phyloP scores from a whole-genome alignment of 148 eudicot species.

The Chenopodium album region DNA sequence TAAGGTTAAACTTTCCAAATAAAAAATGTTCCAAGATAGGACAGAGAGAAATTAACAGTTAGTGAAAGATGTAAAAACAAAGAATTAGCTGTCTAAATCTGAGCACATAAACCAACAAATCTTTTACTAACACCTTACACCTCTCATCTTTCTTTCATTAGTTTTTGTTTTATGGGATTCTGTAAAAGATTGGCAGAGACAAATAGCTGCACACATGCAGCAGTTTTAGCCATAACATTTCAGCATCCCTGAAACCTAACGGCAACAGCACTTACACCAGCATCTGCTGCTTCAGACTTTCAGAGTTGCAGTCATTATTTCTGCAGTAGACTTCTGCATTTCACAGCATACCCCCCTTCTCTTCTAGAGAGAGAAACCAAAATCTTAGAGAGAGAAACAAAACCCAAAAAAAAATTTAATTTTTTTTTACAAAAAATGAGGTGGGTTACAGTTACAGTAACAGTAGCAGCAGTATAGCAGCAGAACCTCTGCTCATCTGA shows the following conservation, averaged over 20 bases:
- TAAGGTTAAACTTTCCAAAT: too few species aligned
- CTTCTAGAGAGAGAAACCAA: constrained; percentile 15
- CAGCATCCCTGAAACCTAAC: constrained; percentile 33
- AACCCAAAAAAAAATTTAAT: background rate
- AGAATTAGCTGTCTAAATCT: constrained; percentile 19
- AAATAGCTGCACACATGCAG: constrained; percentile 59
- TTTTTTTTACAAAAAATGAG: background rate
- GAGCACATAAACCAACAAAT: constrained; percentile 19
- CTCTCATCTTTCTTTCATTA: background rate
- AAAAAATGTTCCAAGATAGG: background rate
- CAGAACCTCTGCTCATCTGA: constrained; percentile 43
- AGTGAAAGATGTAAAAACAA: background rate
- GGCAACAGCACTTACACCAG: background rate
- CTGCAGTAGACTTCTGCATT: constrained; percentile 15
- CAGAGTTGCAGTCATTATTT: constrained; percentile 48
- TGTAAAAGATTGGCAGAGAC: constrained; percentile 66
- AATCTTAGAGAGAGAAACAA: constrained; percentile 18
- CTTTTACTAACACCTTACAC: background rate
- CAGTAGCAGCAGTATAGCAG: constrained; percentile 17
- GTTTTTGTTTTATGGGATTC: constrained; percentile 67
- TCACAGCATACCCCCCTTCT: too few species aligned
- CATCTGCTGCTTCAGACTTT: constrained; percentile 11
- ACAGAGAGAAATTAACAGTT: constrained; percentile 2
- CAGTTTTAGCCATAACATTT: constrained; percentile 14
- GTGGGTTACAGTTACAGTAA: background rate